Conservation (phyloP, 768 basidiomycete species). For the Russula vinacea region DNA sequence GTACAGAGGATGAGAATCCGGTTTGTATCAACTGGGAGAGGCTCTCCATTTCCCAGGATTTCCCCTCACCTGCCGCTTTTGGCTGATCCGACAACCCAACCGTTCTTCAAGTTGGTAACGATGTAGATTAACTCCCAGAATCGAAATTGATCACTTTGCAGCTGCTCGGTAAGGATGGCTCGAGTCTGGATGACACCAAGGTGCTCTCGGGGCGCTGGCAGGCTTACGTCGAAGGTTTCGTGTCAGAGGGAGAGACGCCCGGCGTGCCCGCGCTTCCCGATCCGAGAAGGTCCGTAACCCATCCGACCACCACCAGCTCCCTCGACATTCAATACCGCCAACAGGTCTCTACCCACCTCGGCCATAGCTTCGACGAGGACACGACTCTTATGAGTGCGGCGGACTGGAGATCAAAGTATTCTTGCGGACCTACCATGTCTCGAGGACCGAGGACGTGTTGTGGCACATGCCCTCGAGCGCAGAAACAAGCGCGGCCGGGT, state of each 20-base stretch:
- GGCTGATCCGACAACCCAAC: neutral
- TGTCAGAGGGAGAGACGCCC: conserved; percentile 54
- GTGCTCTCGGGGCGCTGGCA: conserved; percentile 77
- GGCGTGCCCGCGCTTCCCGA: conserved; percentile 56
- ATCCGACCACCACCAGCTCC: conserved; percentile 26
- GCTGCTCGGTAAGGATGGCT: conserved; percentile 76
- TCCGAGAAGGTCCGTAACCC: conserved; percentile 51
- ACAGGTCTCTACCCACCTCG: conserved; percentile 44
- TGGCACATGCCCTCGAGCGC: conserved; percentile 39
- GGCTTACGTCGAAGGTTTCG: conserved; percentile 72
- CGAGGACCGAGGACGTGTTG: conserved; percentile 59
- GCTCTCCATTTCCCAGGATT: too few species aligned
- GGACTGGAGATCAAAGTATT: conserved; percentile 82
- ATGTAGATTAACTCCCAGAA: conserved; percentile 52
- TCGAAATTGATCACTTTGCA: conserved; percentile 68
- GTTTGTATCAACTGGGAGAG: conserved; percentile 83
- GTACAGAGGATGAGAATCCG: conserved; percentile 76
- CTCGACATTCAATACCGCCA: conserved; percentile 35
- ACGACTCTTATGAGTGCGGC: conserved; percentile 38
- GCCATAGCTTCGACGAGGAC: neutral
- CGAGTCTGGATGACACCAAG: conserved; percentile 70
- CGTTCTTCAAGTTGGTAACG: neutral
- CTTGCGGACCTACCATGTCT: conserved; percentile 74
- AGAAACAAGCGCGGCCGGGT: too few species aligned
- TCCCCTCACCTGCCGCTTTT: too few species aligned